Percentiles rank a stretch among this genome's conserved stretches.
phyloP scores from a whole-genome alignment of 768 basidiomycete genomes.

The Mycena capillaripes region DNA sequence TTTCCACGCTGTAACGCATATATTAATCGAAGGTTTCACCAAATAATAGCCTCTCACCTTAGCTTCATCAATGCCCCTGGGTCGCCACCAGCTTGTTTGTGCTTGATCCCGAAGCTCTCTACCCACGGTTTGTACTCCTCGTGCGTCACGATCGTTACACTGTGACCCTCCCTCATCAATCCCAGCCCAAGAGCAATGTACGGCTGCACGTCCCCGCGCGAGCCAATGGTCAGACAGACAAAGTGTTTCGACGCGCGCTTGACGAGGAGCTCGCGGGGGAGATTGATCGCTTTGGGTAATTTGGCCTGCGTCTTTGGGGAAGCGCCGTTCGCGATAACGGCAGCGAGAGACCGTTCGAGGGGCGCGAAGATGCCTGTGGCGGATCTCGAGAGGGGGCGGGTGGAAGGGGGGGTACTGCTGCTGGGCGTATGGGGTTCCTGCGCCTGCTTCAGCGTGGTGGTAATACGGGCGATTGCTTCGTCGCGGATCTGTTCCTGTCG shows the following conservation, averaged over 20 bases:
- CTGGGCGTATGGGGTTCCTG: constrained; percentile 28
- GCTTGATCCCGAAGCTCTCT: constrained; percentile 68
- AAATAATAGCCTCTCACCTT: constrained; percentile 43
- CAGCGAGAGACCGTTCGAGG: constrained; percentile 56
- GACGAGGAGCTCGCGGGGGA: constrained; percentile 53
- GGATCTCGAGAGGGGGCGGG: constrained; percentile 35
- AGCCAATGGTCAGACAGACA: constrained; percentile 75
- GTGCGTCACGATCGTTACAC: constrained; percentile 71
- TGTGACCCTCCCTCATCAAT: constrained; percentile 62
- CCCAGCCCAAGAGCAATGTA: constrained; percentile 69
- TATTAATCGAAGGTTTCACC: background rate
- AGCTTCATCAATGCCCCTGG: constrained; percentile 79
- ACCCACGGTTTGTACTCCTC: constrained; percentile 70
- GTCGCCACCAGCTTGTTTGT: constrained; percentile 77
- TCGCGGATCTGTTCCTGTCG: constrained; percentile 55
- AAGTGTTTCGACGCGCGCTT: constrained; percentile 62
- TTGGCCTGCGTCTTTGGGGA: constrained; percentile 45
- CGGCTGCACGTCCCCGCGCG: constrained; percentile 75
- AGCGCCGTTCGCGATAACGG: constrained; percentile 45
- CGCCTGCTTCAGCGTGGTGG: constrained; percentile 32
- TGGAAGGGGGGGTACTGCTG: constrained; percentile 5
- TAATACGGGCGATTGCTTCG: constrained; percentile 57
- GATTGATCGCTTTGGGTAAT: constrained; percentile 64
- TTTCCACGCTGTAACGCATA: constrained; percentile 44
- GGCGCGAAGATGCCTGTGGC: constrained; percentile 60